Evolutionary conservation across 495 filamentous ascomycete genomes (phyloP).

Genomic region (Parmelia sp.): DNA sequence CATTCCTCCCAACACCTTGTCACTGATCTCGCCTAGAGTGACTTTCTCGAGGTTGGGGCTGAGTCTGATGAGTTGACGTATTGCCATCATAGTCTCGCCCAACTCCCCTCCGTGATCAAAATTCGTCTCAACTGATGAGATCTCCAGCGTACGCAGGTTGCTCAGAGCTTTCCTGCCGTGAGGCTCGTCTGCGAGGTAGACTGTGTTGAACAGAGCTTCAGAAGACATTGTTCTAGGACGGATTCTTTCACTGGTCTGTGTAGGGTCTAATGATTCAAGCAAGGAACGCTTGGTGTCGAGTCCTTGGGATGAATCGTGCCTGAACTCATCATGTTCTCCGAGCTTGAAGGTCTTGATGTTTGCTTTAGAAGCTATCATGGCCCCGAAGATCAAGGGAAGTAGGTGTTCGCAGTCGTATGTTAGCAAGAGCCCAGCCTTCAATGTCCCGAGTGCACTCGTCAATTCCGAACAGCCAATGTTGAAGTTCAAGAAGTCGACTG

Average conservation of each 20-base stretch:
- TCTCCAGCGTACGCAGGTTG: not conserved
- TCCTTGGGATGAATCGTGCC: not conserved
- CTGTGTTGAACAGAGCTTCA: not conserved
- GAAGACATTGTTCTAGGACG: not conserved
- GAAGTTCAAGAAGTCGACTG: not conserved
- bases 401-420: not conserved
- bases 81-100: not conserved
- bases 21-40: not conserved
- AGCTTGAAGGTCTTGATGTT: constrained; percentile 3
- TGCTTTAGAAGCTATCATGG: constrained; percentile 5
- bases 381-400: constrained; percentile 6
- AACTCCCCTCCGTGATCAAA: not conserved
- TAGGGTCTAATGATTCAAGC: not conserved
- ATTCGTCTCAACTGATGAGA: not conserved
- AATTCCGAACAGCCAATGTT: not conserved
- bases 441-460: not conserved
- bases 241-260: not conserved
- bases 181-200: not conserved
- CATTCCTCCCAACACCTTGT: not conserved
- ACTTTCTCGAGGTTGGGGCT: constrained; percentile 5
- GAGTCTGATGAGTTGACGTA: not conserved
- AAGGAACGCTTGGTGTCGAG: not conserved
- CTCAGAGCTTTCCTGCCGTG: not conserved
- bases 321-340: not conserved
- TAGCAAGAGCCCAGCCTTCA: not conserved